Evolutionary conservation across 768 basidiomycete species (phyloP), one percentile per base, ranked within the genome.

Genomic region (Tulasnella sp.): DNA sequence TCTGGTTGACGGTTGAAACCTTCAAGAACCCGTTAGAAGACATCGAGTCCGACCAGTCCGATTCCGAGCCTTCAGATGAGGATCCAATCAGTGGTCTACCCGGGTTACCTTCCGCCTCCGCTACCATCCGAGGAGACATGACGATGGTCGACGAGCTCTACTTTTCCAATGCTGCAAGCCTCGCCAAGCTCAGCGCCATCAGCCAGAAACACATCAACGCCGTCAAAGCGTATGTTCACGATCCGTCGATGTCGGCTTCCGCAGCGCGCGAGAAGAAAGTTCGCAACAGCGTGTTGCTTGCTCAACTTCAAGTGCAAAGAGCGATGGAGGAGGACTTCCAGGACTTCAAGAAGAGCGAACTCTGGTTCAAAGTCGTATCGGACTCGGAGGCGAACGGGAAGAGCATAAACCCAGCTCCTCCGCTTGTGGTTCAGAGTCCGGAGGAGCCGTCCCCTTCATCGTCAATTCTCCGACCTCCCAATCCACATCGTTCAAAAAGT

Each of bases 1-100:
- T 98, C 86, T 99, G 97, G 97, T 88, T 99, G 1, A 96, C 96
- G 0, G 95, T 98, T 2, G 96, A 99, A 86, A 96, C 95, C 80
- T 97, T 99, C 89, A 98, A 98, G 87, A 96, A 97, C 83, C 98
- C 98, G 0, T 86, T 99, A 40, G 97, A 98, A 85, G 90, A 91
- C 2, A 89, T 93, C 7, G 93, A 96, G 82, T 89, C 89, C 20
- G 86, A 81, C 16, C 72, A 84, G 2, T 85, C 87, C 3, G 85
- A 86, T 28, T 86, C 86, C 31, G 93, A 91, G 46, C 91, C 91
- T 76, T 92, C 91, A 20, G 92, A 92, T 42, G 90, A 91, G 60
- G 88, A 89, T 31, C 76, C 89, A 34, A 44, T 92, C 73, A 89
- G 91, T 79, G 91, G 90, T 80, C 85, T 88, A 46, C 79, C 79